Percentiles rank a stretch among this genome's conserved stretches.
Conservation (phyloP, 2,329 filamentous ascomycete genomes). For the Sordariomycetes sp. region DNA sequence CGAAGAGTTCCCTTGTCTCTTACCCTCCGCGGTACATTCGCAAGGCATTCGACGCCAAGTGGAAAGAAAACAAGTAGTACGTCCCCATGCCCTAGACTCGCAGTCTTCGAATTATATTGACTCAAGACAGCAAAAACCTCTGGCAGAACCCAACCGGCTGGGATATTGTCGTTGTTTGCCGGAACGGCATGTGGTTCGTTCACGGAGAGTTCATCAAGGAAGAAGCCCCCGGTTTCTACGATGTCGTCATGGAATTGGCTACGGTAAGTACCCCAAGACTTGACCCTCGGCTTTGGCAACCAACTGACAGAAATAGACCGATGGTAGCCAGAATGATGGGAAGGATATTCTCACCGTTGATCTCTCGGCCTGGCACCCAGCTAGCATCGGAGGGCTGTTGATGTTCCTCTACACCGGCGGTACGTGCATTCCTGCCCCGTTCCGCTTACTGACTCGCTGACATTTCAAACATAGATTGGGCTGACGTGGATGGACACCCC, state of each 20-base stretch:
- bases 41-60: no score
- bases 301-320: not conserved
- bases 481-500: not conserved
- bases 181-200: not conserved
- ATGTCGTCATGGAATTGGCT: not conserved
- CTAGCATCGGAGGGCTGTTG: not conserved
- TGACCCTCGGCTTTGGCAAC: not conserved
- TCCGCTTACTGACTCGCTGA: not conserved
- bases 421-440: not conserved
- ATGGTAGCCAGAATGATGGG: not conserved
- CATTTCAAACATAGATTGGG: not conserved
- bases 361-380: not conserved
- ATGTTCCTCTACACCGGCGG: not conserved
- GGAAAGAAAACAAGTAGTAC: no score
- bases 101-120: no score
- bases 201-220: not conserved
- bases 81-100: no score
- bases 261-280: not conserved
- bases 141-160: not conserved
- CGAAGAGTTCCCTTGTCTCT: no score
- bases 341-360: not conserved
- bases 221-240: not conserved
- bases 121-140: not conserved
- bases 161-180: not conserved
- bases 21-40: no score